Percentiles rank a stretch among this genome's conserved stretches.
Evolutionary conservation across 2,329 filamentous ascomycete species (phyloP).

Genomic region (Tothia fuscella): DNA sequence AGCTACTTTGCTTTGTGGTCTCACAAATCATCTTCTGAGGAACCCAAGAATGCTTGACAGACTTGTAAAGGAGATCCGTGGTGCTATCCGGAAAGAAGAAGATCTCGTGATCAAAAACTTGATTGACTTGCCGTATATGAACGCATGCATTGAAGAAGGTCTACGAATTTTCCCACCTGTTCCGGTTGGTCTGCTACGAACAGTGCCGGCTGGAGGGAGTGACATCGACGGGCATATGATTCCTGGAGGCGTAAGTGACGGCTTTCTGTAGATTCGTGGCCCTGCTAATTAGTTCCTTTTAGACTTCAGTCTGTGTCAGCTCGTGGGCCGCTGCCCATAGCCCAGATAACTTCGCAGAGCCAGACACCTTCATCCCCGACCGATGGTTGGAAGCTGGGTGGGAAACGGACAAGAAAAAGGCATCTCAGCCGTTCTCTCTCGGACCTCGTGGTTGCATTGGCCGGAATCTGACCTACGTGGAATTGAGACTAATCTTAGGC

Average conservation of each 20-base stretch:
- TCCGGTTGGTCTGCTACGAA: slow-evolving; percentile 22
- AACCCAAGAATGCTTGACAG: slow-evolving; percentile 1
- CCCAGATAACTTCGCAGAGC: slow-evolving; percentile 23
- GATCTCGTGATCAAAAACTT: slow-evolving; percentile 20
- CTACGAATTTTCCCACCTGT: slow-evolving; percentile 32
- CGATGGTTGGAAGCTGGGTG: slow-evolving; percentile 25
- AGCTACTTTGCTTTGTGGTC: background rate
- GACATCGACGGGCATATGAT: slow-evolving; percentile 25
- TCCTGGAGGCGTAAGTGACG: slow-evolving; percentile 19
- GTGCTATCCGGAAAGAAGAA: slow-evolving; percentile 2
- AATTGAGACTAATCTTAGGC: slow-evolving; percentile 8
- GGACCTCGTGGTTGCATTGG: slow-evolving; percentile 28
- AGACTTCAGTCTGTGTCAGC: slow-evolving; percentile 9
- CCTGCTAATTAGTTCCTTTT: background rate
- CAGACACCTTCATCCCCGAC: slow-evolving; percentile 28
- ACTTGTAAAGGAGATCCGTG: slow-evolving; percentile 10
- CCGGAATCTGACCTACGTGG: slow-evolving; percentile 9
- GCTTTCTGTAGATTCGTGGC: background rate
- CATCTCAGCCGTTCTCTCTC: slow-evolving; percentile 32
- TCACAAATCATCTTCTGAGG: slow-evolving; percentile 7
- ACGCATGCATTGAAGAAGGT: slow-evolving; percentile 29
- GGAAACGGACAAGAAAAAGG: slow-evolving; percentile 20
- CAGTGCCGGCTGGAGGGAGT: slow-evolving; percentile 25
- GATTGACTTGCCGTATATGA: slow-evolving; percentile 24
- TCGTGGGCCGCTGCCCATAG: slow-evolving; percentile 11